Evolutionary conservation across 169 alveolate genomes (phyloP), one percentile per base, ranked within the genome.

Genomic region (Fabrea salina): DNA sequence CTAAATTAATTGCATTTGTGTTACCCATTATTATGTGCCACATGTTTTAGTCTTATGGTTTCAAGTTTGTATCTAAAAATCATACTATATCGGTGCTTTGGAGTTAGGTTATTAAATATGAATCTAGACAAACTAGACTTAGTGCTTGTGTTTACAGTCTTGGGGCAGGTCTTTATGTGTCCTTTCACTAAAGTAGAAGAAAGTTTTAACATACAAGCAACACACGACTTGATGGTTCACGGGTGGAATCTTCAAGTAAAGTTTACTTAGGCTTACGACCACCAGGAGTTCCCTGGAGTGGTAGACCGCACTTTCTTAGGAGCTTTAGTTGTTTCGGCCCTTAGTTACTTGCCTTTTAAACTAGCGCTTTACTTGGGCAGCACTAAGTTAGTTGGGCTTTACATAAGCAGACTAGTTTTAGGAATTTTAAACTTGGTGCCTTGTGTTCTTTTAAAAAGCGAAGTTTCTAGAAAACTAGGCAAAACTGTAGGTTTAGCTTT

Each of bases 171-270:
- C 2, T 11, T 57, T 25, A 25, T 51, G 6, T 66, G 74, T 30
- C 93, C 93, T 4, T 82, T 72, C 58, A 84, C 90, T 1, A 87
- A 87, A 79, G 89, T 87, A 22, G 93, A 87, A 77, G 93, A 87
- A 44, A 75, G 82, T 5, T 84, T 87, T 40, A 71, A 79, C 13
- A 57, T 57, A 3, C 83, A 87, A 77, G 88, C 83, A 25, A 83
- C 84, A 27, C 88, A 87, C 37, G 93, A 87, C 37, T 83, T 84
- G 61, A 27, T 87, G 43, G 61, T 53, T 37, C 61, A 70, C 33
- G 58, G 37, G 41, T 49, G 39, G 25, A 83, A 83, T 67, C 32
- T 83, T 0, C 25, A 35, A 54, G 84, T 59, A 51, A 51, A 22
- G 19, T 51, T 51, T 51, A 51, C 59, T 51, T 25, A 19, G 33